Evolutionary conservation across 2,329 filamentous ascomycete species (phyloP), one percentile per base, ranked within the genome.

Genomic region (Lachnellula occidentalis): DNA sequence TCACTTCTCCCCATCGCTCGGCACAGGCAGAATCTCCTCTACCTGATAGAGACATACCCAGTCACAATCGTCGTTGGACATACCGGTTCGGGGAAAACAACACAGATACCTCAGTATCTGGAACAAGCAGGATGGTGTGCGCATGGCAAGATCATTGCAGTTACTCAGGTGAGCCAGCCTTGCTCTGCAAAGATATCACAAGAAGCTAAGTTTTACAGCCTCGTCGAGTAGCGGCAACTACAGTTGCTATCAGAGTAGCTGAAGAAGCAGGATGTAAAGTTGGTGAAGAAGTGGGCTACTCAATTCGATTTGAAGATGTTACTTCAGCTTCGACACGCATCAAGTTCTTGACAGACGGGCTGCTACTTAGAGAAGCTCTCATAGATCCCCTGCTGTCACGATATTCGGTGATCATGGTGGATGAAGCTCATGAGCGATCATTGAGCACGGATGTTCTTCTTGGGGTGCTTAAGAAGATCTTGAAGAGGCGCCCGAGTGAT

Each of bases 401-500:
- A 11, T 99, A 99, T 69, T 95, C 91, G 0, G 87, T 96, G 45
- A 90, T 99, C 64, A 96, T 99, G 90, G 88, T 99, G 7, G 94
- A 99, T 68, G 92, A 97, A 72, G 94, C 92, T 6, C 94, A 99
- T 68, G 92, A 97, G 72, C 80, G 94, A 51, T 96, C 91, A 48
- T 80, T 97, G 56, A 95, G 90, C 69, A 95, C 92, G 0, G 94
- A 99, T 67, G 82, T 99, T 12, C 77, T 97, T 7, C 79, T 99
- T 3, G 92, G 94, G 0, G 75, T 97, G 14, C 72, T 99, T 39
- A 96, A 95, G 70, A 97, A 97, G 70, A 92, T 99, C 49, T 75
- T 83, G 52, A 90, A 83, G 69, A 87, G 83, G 66, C 79, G 94
- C 43, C 81, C 87, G 7, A 62, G 64, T 54, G 92, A 96, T 55